Evolutionary conservation across 495 filamentous ascomycete genomes (phyloP), one percentile per base, ranked within the genome.

Genomic region (Xylaria nigripes): DNA sequence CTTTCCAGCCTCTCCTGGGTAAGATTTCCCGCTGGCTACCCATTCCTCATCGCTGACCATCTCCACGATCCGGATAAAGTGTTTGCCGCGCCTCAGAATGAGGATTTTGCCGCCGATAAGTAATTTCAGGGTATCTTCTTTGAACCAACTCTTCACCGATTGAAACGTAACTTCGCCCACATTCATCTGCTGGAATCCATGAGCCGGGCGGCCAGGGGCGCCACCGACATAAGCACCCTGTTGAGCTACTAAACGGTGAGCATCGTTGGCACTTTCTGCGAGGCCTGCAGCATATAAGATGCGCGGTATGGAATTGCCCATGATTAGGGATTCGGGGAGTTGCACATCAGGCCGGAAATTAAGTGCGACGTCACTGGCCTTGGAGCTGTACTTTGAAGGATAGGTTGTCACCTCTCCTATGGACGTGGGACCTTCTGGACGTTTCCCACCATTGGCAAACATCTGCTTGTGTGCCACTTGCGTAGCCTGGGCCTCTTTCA

Each of bases 71-170:
- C 83, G 81, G 30, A 93, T 69, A 63, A 90, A 90, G 76, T 86
- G 86, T 68, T 95, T 95, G 29, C 89, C 89, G 27, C 80, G 68
- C 59, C 89, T 79, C 19, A 95, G 68, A 54, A 94, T 78, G 41
- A 95, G 64, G 5, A 84, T 56, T 36, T 81, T 70, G 30, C 70
- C 82, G 36, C 83, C 80, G 16, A 87, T 74, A 19, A 93, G 64
- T 59, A 80, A 89, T 24, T 81, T 76, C 32, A 70, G 32, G 0
- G 81, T 85, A 18, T 84, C 81, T 22, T 75, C 61, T 0, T 75
- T 68, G 34, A 72, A 67, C 81, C 81, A 87, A 36, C 70, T 65
- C 50, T 78, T 80, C 45, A 85, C 72, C 19, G 80, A 76, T 3
- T 77, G 82, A 65, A 84, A 92, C 6, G 72, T 64, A n/a, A 94